Conservation (phyloP, 2,329 filamentous ascomycete genomes). For the Neopestalotiopsis sp. region DNA sequence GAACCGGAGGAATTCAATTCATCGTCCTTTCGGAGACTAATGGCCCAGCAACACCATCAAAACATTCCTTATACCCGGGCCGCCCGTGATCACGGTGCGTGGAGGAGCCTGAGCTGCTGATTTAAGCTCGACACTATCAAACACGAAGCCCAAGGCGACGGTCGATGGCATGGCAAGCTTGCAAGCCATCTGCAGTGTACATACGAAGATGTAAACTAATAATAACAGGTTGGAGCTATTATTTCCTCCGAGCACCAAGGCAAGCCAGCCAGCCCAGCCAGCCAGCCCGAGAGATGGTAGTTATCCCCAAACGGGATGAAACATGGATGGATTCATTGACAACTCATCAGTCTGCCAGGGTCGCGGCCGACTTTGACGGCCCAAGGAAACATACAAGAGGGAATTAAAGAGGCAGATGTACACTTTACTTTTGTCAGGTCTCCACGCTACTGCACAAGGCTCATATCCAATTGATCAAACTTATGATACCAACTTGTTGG, state of each 20-base stretch:
- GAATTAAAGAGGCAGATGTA: background rate
- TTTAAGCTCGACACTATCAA: background rate
- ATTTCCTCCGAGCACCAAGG: no score
- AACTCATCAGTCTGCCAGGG: conserved; percentile 4
- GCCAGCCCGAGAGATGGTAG: no score
- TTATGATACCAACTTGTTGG: background rate
- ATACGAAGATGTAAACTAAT: background rate
- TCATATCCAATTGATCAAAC: background rate
- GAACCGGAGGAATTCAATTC: no score
- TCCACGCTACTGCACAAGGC: background rate
- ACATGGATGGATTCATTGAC: conserved; percentile 6
- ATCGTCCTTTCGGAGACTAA: background rate
- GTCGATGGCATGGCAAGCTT: background rate
- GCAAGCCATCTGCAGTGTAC: background rate
- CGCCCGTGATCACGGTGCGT: no score
- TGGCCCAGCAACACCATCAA: background rate
- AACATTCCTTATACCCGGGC: background rate
- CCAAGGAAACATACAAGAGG: background rate
- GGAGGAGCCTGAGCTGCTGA: background rate
- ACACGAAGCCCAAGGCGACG: background rate
- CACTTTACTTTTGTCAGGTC: background rate
- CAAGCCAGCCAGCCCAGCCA: no score
- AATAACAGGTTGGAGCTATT: no score
- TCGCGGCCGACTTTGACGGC: background rate
- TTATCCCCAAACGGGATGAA: background rate